phyloP scores from a whole-genome alignment of 2,329 filamentous ascomycete genomes.

The Aspergillus jensenii region DNA sequence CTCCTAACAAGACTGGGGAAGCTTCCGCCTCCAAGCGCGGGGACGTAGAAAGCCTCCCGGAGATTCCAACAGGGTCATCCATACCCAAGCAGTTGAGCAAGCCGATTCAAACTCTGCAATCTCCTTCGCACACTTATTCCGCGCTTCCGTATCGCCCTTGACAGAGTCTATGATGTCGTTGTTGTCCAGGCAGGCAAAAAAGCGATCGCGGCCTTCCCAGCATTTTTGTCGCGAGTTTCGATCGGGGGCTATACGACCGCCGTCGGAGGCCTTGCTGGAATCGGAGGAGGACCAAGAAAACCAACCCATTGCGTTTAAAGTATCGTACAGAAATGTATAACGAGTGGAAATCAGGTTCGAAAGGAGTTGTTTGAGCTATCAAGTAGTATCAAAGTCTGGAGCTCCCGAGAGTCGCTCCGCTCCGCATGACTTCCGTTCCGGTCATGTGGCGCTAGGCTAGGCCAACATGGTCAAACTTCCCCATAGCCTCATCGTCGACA shows the following conservation, averaged over 20 bases:
- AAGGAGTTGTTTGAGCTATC: neutral
- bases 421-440: slow-evolving; percentile 17
- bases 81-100: slow-evolving; percentile 87
- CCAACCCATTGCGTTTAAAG: slow-evolving; percentile 48
- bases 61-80: slow-evolving; percentile 33
- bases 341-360: neutral
- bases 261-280: slow-evolving; percentile 50
- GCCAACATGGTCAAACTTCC: slow-evolving; percentile 9
- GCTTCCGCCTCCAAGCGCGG: neutral
- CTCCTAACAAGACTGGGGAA: neutral
- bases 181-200: slow-evolving; percentile 83
- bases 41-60: neutral
- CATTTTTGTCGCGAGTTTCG: slow-evolving; percentile 77
- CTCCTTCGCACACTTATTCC: slow-evolving; percentile 60
- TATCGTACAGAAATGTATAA: neutral
- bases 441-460: slow-evolving; percentile 21
- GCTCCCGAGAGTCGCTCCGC: slow-evolving; percentile 11
- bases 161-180: slow-evolving; percentile 77
- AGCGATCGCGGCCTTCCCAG: slow-evolving; percentile 86
- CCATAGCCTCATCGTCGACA: neutral
- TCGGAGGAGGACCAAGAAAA: slow-evolving; percentile 49
- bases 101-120: slow-evolving; percentile 72
- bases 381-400: neutral
- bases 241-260: slow-evolving; percentile 76
- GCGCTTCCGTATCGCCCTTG: slow-evolving; percentile 56